A percentile compares a stretch with the other conserved stretches of the same genome.
Evolutionary conservation across 2,329 filamentous ascomycete genomes (phyloP).

Genomic region (Penicillium sp.): DNA sequence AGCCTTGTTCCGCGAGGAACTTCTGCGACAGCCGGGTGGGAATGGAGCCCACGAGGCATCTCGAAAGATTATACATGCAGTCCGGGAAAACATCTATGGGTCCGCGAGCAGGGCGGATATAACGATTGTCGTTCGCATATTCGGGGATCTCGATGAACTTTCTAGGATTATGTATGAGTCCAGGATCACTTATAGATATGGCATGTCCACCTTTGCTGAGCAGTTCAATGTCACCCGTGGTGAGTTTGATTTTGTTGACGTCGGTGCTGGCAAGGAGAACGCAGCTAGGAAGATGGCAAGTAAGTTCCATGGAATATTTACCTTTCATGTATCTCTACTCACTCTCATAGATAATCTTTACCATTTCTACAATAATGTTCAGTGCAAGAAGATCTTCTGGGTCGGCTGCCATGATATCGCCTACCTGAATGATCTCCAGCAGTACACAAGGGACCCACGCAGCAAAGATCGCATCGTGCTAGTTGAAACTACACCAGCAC

Average conservation of each 20-base stretch:
- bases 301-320: neutral
- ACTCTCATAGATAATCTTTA: conserved; percentile 7
- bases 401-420: conserved; percentile 15
- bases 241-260: conserved; percentile 13
- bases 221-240: conserved; percentile 10
- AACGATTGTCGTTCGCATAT: conserved; percentile 4
- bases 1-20: conserved; percentile 9
- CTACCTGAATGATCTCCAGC: conserved; percentile 9
- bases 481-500: conserved; percentile 13
- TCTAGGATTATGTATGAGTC: conserved; percentile 2
- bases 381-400: conserved; percentile 19
- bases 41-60: conserved; percentile 11
- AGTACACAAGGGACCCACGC: neutral
- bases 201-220: conserved; percentile 10
- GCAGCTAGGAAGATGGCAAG: conserved; percentile 12
- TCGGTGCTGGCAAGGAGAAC: conserved; percentile 9
- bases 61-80: neutral
- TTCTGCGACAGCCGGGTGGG: neutral
- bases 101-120: too few relatives aligned
- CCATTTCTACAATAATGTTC: conserved; percentile 13
- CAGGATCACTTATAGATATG: conserved; percentile 1
- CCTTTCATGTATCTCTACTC: neutral
- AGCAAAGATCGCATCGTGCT: conserved; percentile 7
- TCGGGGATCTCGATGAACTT: conserved; percentile 12
- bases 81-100: too few relatives aligned